These are phyloP conservation scores for Cryptosporidium baileyi DNA, from an alignment of 169 alveolate species.

Conservation along the genomic window DNA sequence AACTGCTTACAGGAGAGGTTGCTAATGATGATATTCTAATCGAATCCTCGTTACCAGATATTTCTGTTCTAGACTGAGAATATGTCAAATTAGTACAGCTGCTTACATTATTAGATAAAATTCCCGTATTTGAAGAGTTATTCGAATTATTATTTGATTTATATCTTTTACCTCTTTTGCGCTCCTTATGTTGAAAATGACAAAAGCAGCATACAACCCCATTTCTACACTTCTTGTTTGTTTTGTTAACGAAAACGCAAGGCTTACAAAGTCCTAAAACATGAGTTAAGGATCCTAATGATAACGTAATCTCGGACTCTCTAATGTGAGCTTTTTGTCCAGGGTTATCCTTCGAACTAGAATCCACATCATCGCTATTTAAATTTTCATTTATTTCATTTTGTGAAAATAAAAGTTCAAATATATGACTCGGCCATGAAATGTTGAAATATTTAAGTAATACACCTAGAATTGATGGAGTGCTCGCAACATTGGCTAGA, in stretches of 20 bases:
- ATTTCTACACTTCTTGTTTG: conserved; percentile 76
- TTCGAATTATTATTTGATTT: neutral
- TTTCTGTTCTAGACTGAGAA: too few relatives aligned
- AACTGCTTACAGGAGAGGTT: too few relatives aligned
- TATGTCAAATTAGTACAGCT: too few relatives aligned
- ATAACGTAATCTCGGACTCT: conserved; percentile 18
- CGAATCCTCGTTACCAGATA: too few relatives aligned
- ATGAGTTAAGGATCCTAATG: conserved; percentile 77
- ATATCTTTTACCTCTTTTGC: conserved; percentile 61
- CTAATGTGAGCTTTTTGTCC: neutral
- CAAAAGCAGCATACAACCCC: conserved; percentile 78
- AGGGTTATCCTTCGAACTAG: neutral
- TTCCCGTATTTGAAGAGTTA: too few relatives aligned
- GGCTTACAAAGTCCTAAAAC: conserved; percentile 79
- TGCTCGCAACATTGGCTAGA: conserved; percentile 64
- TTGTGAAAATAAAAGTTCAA: neutral
- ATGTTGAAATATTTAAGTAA: conserved; percentile 37
- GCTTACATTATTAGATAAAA: too few relatives aligned
- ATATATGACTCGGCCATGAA: conserved; percentile 26
- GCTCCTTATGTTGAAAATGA: conserved; percentile 76
- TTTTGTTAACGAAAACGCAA: conserved; percentile 80
- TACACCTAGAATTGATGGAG: conserved; percentile 47
- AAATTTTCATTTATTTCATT: neutral
- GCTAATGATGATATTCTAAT: too few relatives aligned
- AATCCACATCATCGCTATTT: neutral